phyloP scores from a whole-genome alignment of 2,329 filamentous ascomycete species.

The Pseudogymnoascus sp. region DNA sequence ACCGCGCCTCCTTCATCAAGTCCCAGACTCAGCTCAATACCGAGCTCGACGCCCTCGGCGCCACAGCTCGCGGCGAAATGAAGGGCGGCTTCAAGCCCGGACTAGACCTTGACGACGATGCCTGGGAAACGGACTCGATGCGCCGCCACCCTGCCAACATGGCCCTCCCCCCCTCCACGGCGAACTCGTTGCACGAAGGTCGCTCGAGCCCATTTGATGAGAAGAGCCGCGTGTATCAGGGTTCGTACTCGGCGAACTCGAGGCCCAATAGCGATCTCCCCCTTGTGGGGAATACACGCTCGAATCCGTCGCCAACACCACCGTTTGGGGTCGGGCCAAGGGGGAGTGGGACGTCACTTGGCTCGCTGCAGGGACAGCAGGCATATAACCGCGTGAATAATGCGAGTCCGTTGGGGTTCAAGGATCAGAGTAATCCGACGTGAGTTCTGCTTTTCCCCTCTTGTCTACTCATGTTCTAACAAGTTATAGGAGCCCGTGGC shows the following conservation, averaged over 20 bases:
- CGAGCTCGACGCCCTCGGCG: constrained; percentile 82
- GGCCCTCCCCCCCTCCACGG: constrained; percentile 25
- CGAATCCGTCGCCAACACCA: constrained; percentile 14
- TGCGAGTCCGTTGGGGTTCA: constrained; percentile 14
- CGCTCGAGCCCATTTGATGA: constrained; percentile 31
- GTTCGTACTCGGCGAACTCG: constrained; percentile 19
- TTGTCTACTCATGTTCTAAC: constrained; percentile 20
- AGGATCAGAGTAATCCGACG: constrained; percentile 26
- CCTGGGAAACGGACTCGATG: constrained; percentile 52
- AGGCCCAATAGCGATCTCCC: constrained; percentile 19
- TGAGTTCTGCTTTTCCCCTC: constrained; percentile 25
- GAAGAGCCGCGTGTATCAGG: constrained; percentile 19
- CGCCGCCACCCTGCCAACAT: constrained; percentile 35
- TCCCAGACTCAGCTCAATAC: constrained; percentile 74
- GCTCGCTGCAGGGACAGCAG: constrained; percentile 16
- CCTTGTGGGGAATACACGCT: constrained; percentile 18
- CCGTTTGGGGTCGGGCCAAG: constrained; percentile 20
- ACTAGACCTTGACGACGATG: constrained; percentile 62
- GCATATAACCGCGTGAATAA: constrained; percentile 34
- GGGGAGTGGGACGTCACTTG: constrained; percentile 22
- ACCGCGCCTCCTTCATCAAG: constrained; percentile 96
- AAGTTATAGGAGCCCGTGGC: constrained; percentile 40
- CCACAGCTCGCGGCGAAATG: constrained; percentile 76
- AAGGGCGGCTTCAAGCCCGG: constrained; percentile 52
- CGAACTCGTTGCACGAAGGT: constrained; percentile 38